A percentile compares a stretch with the other conserved stretches of the same genome.
Evolutionary conservation across 441 rosid species (phyloP).

Genomic region (Gossypium gossypioides): DNA sequence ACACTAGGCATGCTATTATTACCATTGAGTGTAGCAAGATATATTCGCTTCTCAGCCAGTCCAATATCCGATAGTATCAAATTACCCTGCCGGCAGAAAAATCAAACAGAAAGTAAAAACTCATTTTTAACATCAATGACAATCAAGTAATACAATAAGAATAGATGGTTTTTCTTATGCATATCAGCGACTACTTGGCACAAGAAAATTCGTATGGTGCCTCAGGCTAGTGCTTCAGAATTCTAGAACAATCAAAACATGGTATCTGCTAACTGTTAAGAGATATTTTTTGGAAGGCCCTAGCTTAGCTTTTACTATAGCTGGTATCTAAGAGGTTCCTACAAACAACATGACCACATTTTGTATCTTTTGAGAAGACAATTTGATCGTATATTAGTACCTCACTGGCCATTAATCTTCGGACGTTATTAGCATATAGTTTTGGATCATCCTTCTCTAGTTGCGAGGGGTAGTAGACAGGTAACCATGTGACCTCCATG

Average conservation of each 20-base stretch:
- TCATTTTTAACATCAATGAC: not conserved
- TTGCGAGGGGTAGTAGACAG: slow-evolving; percentile 80
- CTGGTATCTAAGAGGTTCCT: not conserved
- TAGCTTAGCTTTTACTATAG: not conserved
- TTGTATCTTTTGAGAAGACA: not conserved
- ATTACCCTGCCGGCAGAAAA: slow-evolving; percentile 54
- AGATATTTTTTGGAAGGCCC: not conserved
- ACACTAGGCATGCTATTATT: slow-evolving; percentile 91
- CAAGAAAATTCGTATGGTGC: not conserved
- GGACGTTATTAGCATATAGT: slow-evolving; percentile 67
- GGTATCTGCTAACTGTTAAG: not conserved
- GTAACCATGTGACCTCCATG: slow-evolving; percentile 61
- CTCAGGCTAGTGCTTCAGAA: not conserved
- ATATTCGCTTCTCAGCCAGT: slow-evolving; percentile 85
- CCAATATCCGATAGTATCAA: slow-evolving; percentile 73
- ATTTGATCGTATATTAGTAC: slow-evolving; percentile 28
- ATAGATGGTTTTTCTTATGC: not conserved
- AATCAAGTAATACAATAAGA: not conserved
- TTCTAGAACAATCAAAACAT: not conserved
- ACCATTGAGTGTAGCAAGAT: slow-evolving; percentile 96
- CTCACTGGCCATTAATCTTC: slow-evolving; percentile 78
- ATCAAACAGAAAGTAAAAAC: slow-evolving; percentile 12
- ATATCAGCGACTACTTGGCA: not conserved
- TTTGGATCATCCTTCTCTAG: slow-evolving; percentile 81
- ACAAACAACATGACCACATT: not conserved